Percentiles rank a stretch among this genome's conserved stretches.
These are phyloP conservation scores for Clonostachys solani DNA, from an alignment of 2,329 filamentous ascomycete genomes.

Conservation along the genomic window DNA sequence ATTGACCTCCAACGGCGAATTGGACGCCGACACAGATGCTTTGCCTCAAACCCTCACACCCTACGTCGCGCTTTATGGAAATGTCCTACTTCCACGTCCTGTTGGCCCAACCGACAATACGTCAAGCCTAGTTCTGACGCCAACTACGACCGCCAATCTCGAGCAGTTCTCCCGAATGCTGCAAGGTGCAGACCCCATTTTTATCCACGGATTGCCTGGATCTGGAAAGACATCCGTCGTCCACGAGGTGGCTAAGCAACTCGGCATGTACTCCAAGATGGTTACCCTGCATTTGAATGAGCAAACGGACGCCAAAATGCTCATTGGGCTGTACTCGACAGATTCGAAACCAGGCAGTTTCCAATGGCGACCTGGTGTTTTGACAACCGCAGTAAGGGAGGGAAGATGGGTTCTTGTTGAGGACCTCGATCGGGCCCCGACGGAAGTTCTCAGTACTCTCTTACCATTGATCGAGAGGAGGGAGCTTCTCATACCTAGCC, in stretches of 20 bases:
- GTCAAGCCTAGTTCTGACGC: slow-evolving; percentile 60
- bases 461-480: slow-evolving; percentile 88
- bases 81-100: slow-evolving; percentile 63
- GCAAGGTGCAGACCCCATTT: slow-evolving; percentile 63
- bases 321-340: slow-evolving; percentile 91
- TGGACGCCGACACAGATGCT: slow-evolving; percentile 5
- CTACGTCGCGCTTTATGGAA: slow-evolving; percentile 61
- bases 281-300: slow-evolving; percentile 96
- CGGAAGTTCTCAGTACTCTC: slow-evolving; percentile 89
- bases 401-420: slow-evolving; percentile 97
- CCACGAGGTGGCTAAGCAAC: slow-evolving; percentile 73
- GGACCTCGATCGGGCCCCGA: slow-evolving; percentile 90
- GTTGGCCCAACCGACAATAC: slow-evolving; percentile 38
- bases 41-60: slow-evolving; percentile 45
- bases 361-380: slow-evolving; percentile 83
- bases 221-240: slow-evolving; percentile 88
- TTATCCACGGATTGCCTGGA: slow-evolving; percentile 79
- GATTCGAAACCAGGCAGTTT: slow-evolving; percentile 86
- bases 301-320: slow-evolving; percentile 95
- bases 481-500: slow-evolving; percentile 85
- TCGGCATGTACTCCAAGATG: slow-evolving; percentile 78
- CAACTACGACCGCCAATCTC: slow-evolving; percentile 71
- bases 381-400: slow-evolving; percentile 91
- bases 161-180: slow-evolving; percentile 64
- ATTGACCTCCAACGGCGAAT: slow-evolving; percentile 14